phyloP scores from a whole-genome alignment of 2,329 filamentous ascomycete genomes.

The Dryadomyces quercivorus region DNA sequence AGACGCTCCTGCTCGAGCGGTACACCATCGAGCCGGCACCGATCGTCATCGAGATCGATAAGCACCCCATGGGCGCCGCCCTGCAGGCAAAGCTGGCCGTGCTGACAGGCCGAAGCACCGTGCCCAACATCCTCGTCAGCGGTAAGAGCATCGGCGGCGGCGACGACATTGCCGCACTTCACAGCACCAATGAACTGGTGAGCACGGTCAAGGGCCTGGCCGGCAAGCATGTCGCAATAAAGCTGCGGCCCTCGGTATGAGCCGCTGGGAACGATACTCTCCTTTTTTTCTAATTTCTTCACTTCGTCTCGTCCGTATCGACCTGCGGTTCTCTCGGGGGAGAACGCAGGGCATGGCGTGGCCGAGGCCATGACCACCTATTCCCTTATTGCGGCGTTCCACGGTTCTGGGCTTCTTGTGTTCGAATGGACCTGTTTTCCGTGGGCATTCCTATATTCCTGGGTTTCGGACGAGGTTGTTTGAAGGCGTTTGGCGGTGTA shows the following conservation, averaged over 20 bases:
- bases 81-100: conserved; percentile 61
- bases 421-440: not conserved
- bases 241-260: conserved; percentile 5
- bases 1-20: conserved; percentile 68
- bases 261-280: not conserved
- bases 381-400: too few relatives aligned
- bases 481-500: not conserved
- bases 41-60: conserved; percentile 81
- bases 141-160: conserved; percentile 82
- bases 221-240: conserved; percentile 47
- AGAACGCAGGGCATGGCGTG: too few relatives aligned
- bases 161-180: conserved; percentile 69
- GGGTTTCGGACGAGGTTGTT: not conserved
- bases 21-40: conserved; percentile 76
- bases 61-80: conserved; percentile 58
- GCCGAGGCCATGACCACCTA: too few relatives aligned
- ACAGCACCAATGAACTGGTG: conserved; percentile 52
- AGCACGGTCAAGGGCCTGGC: conserved; percentile 63
- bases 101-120: conserved; percentile 70
- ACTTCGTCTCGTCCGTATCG: not conserved
- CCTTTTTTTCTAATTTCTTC: not conserved
- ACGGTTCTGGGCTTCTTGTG: not conserved
- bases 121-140: conserved; percentile 84
- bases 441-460: not conserved
- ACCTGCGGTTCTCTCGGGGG: too few relatives aligned